Percentiles rank a stretch among this genome's conserved stretches.
Evolutionary conservation across 306 rosid species (phyloP).

Genomic region (Ochetophila trinervis): DNA sequence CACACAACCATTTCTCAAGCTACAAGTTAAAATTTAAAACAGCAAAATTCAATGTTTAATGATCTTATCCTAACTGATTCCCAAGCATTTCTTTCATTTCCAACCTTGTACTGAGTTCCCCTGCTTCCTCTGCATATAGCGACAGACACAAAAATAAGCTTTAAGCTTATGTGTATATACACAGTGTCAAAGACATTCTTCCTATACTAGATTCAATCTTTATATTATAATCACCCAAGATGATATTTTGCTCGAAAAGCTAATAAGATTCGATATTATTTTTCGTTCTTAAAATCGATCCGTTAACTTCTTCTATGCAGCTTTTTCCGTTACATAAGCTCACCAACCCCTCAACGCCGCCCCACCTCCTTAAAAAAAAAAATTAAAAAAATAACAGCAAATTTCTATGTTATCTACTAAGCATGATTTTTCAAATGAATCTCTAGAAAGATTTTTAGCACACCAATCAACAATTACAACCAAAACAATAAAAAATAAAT

Average conservation of each 20-base stretch:
- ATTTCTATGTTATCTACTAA: background rate
- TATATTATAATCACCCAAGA: background rate
- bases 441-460: background rate
- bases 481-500: background rate
- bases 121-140: background rate
- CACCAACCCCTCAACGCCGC: background rate
- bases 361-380: background rate
- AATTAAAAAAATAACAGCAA: background rate
- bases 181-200: background rate
- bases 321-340: conserved; percentile 20
- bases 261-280: background rate
- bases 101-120: no score
- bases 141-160: background rate
- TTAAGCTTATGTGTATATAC: background rate
- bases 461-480: background rate
- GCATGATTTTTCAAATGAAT: conserved; percentile 5
- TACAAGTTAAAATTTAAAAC: no score
- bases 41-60: no score
- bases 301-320: conserved; percentile 17
- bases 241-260: background rate
- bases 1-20: background rate
- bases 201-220: background rate
- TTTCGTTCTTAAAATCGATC: conserved; percentile 9
- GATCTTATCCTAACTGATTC: no score
- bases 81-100: no score